Evolutionary conservation across 441 rosid genomes (phyloP).

Genomic region (Populus trichocarpa): DNA sequence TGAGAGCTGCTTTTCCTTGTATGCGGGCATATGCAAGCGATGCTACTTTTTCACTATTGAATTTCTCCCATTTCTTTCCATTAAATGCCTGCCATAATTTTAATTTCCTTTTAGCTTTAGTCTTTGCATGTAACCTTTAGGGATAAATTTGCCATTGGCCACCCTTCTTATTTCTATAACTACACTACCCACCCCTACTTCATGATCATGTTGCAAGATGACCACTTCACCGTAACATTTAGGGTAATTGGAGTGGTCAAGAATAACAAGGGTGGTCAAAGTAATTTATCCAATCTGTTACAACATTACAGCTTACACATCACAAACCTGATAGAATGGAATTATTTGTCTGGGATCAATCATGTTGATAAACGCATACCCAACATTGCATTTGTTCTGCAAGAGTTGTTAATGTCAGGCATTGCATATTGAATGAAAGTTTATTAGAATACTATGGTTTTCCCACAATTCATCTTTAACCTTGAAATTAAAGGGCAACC

Average conservation of each 20-base stretch:
- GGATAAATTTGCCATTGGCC: not conserved
- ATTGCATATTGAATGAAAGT: not conserved
- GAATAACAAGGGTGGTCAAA: not conserved
- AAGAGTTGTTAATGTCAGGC: conserved; percentile 18
- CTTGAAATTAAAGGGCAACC: not conserved
- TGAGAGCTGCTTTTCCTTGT: conserved; percentile 69
- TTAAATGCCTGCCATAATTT: conserved; percentile 45
- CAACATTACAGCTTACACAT: not conserved
- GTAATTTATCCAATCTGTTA: not conserved
- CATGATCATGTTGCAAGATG: not conserved
- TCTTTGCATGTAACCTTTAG: not conserved
- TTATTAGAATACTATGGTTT: not conserved
- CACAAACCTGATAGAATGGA: conserved; percentile 60
- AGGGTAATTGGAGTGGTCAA: not conserved
- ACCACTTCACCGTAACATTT: not conserved
- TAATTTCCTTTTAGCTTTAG: conserved; percentile 11
- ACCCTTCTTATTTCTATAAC: not conserved
- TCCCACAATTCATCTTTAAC: not conserved
- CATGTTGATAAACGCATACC: conserved; percentile 81
- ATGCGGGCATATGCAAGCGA: conserved; percentile 71
- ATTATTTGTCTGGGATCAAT: conserved; percentile 51
- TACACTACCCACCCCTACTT: not conserved
- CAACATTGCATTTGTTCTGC: conserved; percentile 82
- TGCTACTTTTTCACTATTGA: conserved; percentile 77
- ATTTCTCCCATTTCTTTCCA: conserved; percentile 83